phyloP scores from a whole-genome alignment of 2,329 filamentous ascomycete species.

The Eutypa lata region DNA sequence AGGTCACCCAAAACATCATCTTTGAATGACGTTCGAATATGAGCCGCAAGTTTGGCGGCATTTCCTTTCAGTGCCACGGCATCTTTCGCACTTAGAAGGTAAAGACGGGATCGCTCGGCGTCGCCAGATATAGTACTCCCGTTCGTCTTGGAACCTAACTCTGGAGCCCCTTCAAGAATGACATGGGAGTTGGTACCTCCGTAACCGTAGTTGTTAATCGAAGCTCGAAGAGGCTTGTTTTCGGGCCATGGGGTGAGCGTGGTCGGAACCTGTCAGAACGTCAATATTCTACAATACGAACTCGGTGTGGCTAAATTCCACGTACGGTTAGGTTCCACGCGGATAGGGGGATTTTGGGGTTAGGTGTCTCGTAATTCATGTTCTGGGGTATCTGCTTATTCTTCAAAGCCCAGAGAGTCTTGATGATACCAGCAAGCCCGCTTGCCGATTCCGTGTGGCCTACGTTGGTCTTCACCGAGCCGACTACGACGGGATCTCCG shows the following conservation, averaged over 20 bases:
- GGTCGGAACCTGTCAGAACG: slow-evolving; percentile 5
- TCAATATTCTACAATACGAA: too few relatives aligned
- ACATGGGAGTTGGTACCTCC: slow-evolving; percentile 35
- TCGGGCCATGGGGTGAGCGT: slow-evolving; percentile 6
- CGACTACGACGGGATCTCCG: slow-evolving; percentile 12
- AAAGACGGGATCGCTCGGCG: too few relatives aligned
- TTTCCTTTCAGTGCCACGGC: too few relatives aligned
- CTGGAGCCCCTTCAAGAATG: slow-evolving; percentile 19
- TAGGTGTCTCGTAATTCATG: slow-evolving; percentile 2
- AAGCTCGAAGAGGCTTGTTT: slow-evolving; percentile 13
- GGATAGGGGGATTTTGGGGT: slow-evolving; percentile 11
- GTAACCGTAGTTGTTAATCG: slow-evolving; percentile 35
- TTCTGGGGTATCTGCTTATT: slow-evolving; percentile 6
- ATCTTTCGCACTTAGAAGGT: too few relatives aligned
- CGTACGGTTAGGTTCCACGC: slow-evolving; percentile 1
- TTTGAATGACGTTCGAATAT: too few relatives aligned
- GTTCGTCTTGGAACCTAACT: too few relatives aligned
- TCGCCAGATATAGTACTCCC: too few relatives aligned
- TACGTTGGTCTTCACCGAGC: slow-evolving; percentile 9
- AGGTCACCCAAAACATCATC: too few relatives aligned
- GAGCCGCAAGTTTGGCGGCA: too few relatives aligned
- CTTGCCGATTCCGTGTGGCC: slow-evolving; percentile 10
- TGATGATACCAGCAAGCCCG: slow-evolving; percentile 9
- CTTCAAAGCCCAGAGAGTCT: slow-evolving; percentile 5
- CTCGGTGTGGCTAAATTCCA: too few relatives aligned